These are phyloP conservation scores for Boletus reticulatus DNA, from an alignment of 768 basidiomycete genomes.

Conservation along the genomic window DNA sequence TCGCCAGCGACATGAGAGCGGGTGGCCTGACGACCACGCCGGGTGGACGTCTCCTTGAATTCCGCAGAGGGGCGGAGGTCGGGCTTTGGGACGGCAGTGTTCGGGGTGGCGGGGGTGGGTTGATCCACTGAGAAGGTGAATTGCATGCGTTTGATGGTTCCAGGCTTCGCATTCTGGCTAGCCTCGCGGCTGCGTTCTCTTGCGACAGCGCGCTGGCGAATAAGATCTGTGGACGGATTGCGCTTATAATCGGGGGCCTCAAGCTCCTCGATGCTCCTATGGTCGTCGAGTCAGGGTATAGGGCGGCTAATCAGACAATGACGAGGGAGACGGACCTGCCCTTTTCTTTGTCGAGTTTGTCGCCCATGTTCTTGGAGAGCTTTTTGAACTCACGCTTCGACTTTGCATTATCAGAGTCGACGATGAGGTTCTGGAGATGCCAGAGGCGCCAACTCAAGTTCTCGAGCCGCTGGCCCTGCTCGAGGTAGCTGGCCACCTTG, in stretches of 20 bases:
- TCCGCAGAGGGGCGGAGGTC: conserved; percentile 65
- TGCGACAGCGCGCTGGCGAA: conserved; percentile 77
- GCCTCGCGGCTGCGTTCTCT: conserved; percentile 79
- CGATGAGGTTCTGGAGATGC: conserved; percentile 90
- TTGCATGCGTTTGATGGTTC: conserved; percentile 84
- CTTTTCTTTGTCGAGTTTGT: conserved; percentile 92
- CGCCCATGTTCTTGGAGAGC: conserved; percentile 84
- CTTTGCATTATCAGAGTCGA: conserved; percentile 87
- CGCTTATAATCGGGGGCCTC: conserved; percentile 81
- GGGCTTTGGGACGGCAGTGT: conserved; percentile 54
- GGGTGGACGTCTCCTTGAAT: conserved; percentile 49
- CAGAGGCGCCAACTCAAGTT: conserved; percentile 91
- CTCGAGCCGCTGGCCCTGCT: conserved; percentile 88
- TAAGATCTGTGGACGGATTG: conserved; percentile 76
- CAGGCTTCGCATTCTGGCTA: conserved; percentile 57
- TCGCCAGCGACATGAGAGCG: conserved; percentile 36
- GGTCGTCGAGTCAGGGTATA: conserved; percentile 8
- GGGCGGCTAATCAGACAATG: conserved; percentile 6
- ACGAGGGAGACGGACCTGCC: conserved; percentile 59
- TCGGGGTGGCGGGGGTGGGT: conserved; percentile 46
- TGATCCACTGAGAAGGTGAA: conserved; percentile 87
- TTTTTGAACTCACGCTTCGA: conserved; percentile 88
- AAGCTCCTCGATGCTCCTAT: conserved; percentile 80
- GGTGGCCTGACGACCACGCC: conserved; percentile 39
- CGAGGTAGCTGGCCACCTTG: conserved; percentile 87